Conservation (phyloP, 2,329 filamentous ascomycete species). For the Sarocladium kiliense region DNA sequence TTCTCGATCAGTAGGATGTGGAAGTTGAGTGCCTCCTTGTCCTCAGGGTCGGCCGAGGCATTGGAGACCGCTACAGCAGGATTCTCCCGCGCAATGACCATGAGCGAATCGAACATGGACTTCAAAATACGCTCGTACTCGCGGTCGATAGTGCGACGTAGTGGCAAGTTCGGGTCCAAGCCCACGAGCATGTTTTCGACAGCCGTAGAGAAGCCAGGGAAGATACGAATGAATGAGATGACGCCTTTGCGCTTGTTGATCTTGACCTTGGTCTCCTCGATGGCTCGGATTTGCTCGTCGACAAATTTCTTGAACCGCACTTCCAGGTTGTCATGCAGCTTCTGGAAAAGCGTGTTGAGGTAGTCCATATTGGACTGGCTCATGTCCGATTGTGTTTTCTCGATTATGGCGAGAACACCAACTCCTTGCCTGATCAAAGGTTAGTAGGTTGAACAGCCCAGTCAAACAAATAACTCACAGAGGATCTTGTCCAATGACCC, state of each 20-base stretch:
- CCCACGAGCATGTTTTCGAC: slow-evolving; percentile 77
- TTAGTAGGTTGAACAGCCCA: slow-evolving; percentile 12
- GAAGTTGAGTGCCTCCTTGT: slow-evolving; percentile 95
- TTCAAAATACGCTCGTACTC: slow-evolving; percentile 87
- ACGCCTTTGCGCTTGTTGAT: slow-evolving; percentile 98
- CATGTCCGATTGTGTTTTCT: slow-evolving; percentile 72
- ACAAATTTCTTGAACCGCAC: slow-evolving; percentile 81
- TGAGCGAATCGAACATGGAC: slow-evolving; percentile 95
- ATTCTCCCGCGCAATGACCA: slow-evolving; percentile 80
- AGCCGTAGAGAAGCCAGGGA: slow-evolving; percentile 77
- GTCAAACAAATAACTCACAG: slow-evolving; percentile 54
- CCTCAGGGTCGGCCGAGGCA: slow-evolving; percentile 59
- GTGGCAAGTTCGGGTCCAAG: slow-evolving; percentile 50
- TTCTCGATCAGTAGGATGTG: slow-evolving; percentile 97
- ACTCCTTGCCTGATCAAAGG: slow-evolving; percentile 66
- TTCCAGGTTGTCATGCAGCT: slow-evolving; percentile 69
- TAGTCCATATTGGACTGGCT: slow-evolving; percentile 93
- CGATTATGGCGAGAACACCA: slow-evolving; percentile 75
- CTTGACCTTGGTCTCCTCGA: slow-evolving; percentile 98
- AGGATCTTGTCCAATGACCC: slow-evolving; percentile 75
- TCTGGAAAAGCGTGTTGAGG: slow-evolving; percentile 72
- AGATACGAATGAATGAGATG: slow-evolving; percentile 90
- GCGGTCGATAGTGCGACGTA: slow-evolving; percentile 75
- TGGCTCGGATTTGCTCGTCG: slow-evolving; percentile 89
- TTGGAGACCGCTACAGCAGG: slow-evolving; percentile 39